Evolutionary conservation across 2,329 filamentous ascomycete genomes (phyloP), one percentile per base, ranked within the genome.

Genomic region (Fusarium humuli): DNA sequence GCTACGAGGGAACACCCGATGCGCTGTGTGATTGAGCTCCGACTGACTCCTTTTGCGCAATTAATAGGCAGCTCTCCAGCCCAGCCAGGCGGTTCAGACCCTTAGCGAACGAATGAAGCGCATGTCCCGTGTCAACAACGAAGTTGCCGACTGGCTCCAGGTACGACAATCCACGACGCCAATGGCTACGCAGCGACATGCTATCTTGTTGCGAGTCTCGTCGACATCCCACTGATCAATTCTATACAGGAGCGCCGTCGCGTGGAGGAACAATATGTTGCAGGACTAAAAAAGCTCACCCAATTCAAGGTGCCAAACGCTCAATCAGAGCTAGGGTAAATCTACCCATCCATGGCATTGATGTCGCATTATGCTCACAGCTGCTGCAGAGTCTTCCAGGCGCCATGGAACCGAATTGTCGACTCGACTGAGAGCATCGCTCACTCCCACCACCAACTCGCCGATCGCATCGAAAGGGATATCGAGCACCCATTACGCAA

Each of bases 71-170:
- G 88, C 89, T 76, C 87, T 99, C 76, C 90, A 93, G 80, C 95
- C 96, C 27, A 83, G 83, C 73, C 93, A 96, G 83, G 94, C 96
- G 65, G 92, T 94, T 41, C 87, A 88, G 57, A 88, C 94, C 64
- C 88, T 98, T 75, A 92, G 91, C 80, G 94, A 98, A 75, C 93
- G 96, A 77, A 88, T 98, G 74, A 92, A 92, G 81, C 89, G 94
- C 81, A 95, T 98, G 78, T 88, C 88, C 76, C 94, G 91, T 80
- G 84, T 97, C 82, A 98, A 99, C 81, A 82, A 85, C 74, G 94
- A 98, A 79, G 93, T 99, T 77, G 95, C 95, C 80, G 95, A 98
- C 83, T 99, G 95, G 94, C 87, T 99, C 68, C 92, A 95, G 91
- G 94, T 97, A 89, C 81, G 82, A 67, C 52, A 49, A 46, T 32